phyloP scores from a whole-genome alignment of 2,329 filamentous ascomycete genomes.

The Penicillium thymicola region DNA sequence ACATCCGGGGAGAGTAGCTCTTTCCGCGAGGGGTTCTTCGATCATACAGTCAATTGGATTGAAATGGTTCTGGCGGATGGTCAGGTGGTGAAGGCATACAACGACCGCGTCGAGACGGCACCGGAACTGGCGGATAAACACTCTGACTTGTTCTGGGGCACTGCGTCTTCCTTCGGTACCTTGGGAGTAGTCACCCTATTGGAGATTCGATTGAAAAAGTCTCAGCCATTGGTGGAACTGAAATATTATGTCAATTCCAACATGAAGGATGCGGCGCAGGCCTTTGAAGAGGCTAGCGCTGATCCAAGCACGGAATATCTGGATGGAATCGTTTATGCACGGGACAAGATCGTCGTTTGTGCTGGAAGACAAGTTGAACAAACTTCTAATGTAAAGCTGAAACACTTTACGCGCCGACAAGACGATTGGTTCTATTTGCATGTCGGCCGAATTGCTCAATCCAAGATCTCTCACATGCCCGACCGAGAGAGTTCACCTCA shows the following conservation, averaged over 20 bases:
- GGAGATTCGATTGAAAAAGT: conserved; percentile 56
- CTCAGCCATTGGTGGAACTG: conserved; percentile 57
- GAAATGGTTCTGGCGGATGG: conserved; percentile 64
- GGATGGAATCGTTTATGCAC: conserved; percentile 65
- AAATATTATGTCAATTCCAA: conserved; percentile 57
- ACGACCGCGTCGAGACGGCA: conserved; percentile 6
- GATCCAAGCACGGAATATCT: conserved; percentile 59
- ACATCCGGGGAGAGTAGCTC: conserved; percentile 66
- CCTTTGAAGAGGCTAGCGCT: conserved; percentile 46
- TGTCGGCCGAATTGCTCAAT: conserved; percentile 28
- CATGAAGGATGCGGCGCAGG: conserved; percentile 50
- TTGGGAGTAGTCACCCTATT: conserved; percentile 60
- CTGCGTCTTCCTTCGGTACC: conserved; percentile 59
- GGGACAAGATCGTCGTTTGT: conserved; percentile 57
- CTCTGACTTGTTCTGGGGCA: conserved; percentile 57
- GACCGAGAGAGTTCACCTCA: neutral
- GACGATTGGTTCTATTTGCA: conserved; percentile 77
- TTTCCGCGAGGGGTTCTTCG: conserved; percentile 65
- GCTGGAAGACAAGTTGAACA: conserved; percentile 56
- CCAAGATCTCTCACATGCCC: neutral
- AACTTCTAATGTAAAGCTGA: conserved; percentile 34
- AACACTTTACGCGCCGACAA: conserved; percentile 53
- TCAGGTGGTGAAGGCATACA: conserved; percentile 49
- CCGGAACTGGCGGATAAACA: conserved; percentile 35
- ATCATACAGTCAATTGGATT: conserved; percentile 58